Percentiles rank a stretch among this genome's conserved stretches.
Conservation (phyloP, 2,329 filamentous ascomycete genomes). For the Neodidymelliopsis sp. region DNA sequence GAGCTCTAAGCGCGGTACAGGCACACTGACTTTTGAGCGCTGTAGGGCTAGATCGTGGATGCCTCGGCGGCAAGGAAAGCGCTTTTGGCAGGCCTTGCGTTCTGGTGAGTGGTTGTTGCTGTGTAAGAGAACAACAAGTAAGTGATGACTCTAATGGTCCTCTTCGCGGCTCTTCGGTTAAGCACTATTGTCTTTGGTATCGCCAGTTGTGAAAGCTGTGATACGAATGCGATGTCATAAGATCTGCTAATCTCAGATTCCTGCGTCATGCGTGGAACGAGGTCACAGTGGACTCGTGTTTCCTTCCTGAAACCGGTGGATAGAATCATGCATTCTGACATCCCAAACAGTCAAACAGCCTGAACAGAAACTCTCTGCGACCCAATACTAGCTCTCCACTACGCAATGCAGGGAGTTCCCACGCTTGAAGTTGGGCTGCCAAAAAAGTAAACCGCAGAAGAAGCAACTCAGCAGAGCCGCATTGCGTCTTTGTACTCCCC, state of each 20-base stretch:
- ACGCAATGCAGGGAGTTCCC: background rate
- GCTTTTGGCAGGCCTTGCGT: background rate
- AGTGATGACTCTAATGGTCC: too few relatives aligned
- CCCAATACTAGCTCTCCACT: background rate
- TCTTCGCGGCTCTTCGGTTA: too few relatives aligned
- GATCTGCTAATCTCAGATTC: slow-evolving; percentile 1
- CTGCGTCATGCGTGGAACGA: background rate
- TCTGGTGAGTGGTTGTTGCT: background rate
- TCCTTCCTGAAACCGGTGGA: background rate
- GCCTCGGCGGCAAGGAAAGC: background rate
- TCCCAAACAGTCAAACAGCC: background rate
- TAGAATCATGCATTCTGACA: slow-evolving; percentile 1
- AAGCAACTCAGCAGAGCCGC: slow-evolving; percentile 4
- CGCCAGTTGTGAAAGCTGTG: background rate
- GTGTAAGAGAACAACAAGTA: background rate
- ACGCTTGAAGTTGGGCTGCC: too few relatives aligned
- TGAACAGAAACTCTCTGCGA: background rate
- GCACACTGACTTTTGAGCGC: background rate
- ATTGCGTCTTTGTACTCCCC: slow-evolving; percentile 5
- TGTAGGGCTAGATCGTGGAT: slow-evolving; percentile 4
- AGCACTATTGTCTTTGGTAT: too few relatives aligned
- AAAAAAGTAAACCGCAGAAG: background rate
- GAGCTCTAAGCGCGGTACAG: slow-evolving; percentile 4
- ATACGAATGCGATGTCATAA: background rate
- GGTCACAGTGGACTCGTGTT: background rate